Base-by-base conservation (phyloP, 129 eudicot species). In the Deinandra increscens region DNA sequence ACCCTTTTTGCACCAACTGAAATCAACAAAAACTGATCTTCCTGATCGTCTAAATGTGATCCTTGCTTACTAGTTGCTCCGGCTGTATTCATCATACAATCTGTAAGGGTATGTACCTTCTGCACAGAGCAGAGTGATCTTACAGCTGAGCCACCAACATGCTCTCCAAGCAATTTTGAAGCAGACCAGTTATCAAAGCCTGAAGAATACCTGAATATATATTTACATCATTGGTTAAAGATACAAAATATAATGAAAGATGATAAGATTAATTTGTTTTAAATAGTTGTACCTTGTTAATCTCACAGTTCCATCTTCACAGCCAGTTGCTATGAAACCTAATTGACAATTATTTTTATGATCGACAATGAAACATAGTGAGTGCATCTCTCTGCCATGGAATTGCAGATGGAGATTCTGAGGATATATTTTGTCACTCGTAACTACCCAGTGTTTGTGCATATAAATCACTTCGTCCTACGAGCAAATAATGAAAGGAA, bases 101-200 rank as follows among this genome's bases (percentile, higher is more conserved):
- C 80, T 60, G 60, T 73, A 20, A 81, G 45, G 39, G 63, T 68
- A 80, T 93, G 87, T 58, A 84, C 76, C 87, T 82, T 89, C 55
- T 80, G 78, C 65, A 87, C 95, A 51, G 53, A 85, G 81, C 84
- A 89, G 77, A 93, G 72, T 29, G 98, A 89, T 63, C 96, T 83
- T 64, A 93, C 97, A 70, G 97, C 97, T 68, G 98, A 93, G 66
- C 98, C 98, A 48, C 97, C 98, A 69, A 93, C 97, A 89, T 89
- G 98, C 74, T 89, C 98, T 41, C 98, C 98, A 50, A 93, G 98
- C 83, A 84, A 82, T 56, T 87, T 87, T 66, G 98, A 93, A 36
- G 82, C 59, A 12, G 88, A 70, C 98, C 98, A 93, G 53, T 81
- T 84, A 68, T 81, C 83, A 66, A 66, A 69, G 59, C 83, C 92